phyloP scores from a whole-genome alignment of 2,329 filamentous ascomycete genomes.

The Phialemoniopsis sp. region DNA sequence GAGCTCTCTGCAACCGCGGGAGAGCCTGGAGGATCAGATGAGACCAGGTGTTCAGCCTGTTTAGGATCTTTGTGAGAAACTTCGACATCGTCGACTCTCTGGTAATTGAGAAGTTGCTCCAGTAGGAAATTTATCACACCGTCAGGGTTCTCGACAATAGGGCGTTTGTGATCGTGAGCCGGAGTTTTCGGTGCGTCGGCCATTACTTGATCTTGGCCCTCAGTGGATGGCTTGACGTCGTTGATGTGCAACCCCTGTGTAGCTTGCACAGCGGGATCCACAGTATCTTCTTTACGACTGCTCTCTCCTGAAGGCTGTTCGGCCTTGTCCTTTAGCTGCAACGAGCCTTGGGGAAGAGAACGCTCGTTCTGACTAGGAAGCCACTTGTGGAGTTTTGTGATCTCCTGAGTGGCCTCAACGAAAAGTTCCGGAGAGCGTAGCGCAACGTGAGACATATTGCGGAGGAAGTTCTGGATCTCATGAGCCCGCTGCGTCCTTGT shows the following conservation, averaged over 20 bases:
- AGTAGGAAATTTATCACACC: conserved; percentile 94
- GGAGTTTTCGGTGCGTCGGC: conserved; percentile 59
- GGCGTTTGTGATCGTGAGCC: conserved; percentile 67
- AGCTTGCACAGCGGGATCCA: conserved; percentile 37
- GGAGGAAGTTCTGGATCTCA: conserved; percentile 71
- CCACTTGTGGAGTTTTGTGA: conserved; percentile 70
- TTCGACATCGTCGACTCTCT: conserved; percentile 86
- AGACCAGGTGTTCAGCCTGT: conserved; percentile 9
- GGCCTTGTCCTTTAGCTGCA: conserved; percentile 7
- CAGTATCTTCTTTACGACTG: conserved; percentile 28
- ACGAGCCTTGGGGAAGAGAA: background rate
- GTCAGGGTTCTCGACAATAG: conserved; percentile 86
- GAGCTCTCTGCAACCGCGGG: too few relatives aligned
- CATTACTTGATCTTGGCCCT: conserved; percentile 54
- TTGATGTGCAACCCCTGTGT: conserved; percentile 42
- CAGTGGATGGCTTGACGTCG: conserved; percentile 58
- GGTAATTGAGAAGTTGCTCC: conserved; percentile 86
- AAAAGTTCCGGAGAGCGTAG: conserved; percentile 82
- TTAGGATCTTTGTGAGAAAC: conserved; percentile 32
- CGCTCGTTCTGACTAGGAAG: background rate
- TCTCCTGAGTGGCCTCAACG: conserved; percentile 81
- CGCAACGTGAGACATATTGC: conserved; percentile 73
- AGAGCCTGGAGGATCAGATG: too few relatives aligned
- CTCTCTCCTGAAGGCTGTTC: background rate
- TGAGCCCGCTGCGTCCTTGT: conserved; percentile 45